These are phyloP conservation scores for Trebouxia sp. DNA, from an alignment of 139 green algal species.

Conservation along the genomic window DNA sequence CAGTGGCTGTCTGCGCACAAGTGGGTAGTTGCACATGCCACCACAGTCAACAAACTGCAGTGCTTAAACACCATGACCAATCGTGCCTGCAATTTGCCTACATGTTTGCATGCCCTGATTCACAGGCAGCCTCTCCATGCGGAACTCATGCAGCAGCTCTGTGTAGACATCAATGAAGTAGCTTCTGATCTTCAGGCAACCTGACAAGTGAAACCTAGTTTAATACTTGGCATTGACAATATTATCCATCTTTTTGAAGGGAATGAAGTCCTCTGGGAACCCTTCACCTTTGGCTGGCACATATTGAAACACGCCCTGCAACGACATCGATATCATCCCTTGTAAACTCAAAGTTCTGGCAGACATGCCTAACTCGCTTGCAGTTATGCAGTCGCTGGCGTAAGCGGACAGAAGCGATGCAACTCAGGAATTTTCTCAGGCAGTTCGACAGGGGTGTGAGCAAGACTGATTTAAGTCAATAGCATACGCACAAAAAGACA, in stretches of 20 bases:
- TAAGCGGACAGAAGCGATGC: too few relatives aligned
- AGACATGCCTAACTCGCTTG: too few relatives aligned
- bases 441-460: neutral
- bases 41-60: neutral
- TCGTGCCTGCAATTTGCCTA: neutral
- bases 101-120: neutral
- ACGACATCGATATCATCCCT: too few relatives aligned
- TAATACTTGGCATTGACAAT: conserved; percentile 30
- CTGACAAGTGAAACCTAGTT: neutral
- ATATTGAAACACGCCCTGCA: conserved; percentile 28
- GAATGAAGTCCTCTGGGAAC: conserved; percentile 28
- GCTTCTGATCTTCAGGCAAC: neutral
- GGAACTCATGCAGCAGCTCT: neutral
- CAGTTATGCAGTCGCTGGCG: too few relatives aligned
- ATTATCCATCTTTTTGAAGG: conserved; percentile 9
- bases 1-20: too few relatives aligned
- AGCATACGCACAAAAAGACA: too few relatives aligned
- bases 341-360: too few relatives aligned
- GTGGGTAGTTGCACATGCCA: too few relatives aligned
- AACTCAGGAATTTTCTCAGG: neutral
- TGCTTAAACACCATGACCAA: neutral
- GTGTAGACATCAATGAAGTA: neutral
- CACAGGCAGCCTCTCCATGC: neutral
- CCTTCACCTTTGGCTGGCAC: conserved; percentile 21
- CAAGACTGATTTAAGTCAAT: too few relatives aligned